These are phyloP conservation scores for Adiantum capillusveneris DNA, from an alignment of 75 land plant species.

Conservation along the genomic window DNA sequence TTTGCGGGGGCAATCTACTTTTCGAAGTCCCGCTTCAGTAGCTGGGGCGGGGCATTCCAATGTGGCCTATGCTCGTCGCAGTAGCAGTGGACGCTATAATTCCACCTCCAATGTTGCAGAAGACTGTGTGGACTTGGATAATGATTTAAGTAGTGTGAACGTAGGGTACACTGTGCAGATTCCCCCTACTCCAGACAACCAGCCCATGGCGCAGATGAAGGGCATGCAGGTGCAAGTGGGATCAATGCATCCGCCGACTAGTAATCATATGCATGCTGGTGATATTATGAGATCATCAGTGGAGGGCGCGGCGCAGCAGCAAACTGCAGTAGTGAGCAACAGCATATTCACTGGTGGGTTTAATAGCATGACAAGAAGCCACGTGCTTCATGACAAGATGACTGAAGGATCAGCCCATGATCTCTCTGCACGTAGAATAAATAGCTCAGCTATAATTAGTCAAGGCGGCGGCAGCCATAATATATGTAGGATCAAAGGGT, in stretches of 20 bases:
- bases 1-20: no score
- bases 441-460: slow-evolving; percentile 34
- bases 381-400: slow-evolving; percentile 35
- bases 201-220: slow-evolving; percentile 26
- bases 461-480: slow-evolving; percentile 57
- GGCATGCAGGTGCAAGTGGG: background rate
- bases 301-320: slow-evolving; percentile 2
- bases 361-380: slow-evolving; percentile 28
- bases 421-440: background rate
- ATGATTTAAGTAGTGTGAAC: no score
- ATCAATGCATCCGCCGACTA: slow-evolving; percentile 8
- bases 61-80: no score
- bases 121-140: no score
- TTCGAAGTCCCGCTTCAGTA: no score
- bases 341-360: slow-evolving; percentile 34
- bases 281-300: slow-evolving; percentile 1
- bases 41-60: no score
- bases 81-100: no score
- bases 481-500: slow-evolving; percentile 68
- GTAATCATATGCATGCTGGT: background rate
- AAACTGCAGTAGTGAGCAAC: slow-evolving; percentile 31
- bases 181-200: slow-evolving; percentile 65
- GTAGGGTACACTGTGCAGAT: slow-evolving; percentile 52
- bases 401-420: slow-evolving; percentile 2
- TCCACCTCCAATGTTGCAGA: no score